Evolutionary conservation across 73 alveolate genomes (phyloP).

Genomic region (Urostyla sp.): DNA sequence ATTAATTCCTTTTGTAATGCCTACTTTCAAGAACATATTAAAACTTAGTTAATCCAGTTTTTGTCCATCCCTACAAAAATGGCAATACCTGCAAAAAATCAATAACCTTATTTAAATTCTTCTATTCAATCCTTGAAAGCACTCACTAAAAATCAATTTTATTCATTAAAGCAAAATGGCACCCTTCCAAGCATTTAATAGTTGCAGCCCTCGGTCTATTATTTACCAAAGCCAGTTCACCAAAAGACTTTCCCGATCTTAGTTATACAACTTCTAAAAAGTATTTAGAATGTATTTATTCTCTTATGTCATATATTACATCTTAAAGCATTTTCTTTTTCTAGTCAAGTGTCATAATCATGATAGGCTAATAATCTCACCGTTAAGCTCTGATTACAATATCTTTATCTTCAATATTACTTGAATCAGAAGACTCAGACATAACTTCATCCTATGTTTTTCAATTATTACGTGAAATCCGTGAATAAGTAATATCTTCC

Average conservation of each 20-base stretch:
- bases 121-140: constrained; percentile 31
- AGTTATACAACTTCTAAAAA: constrained; percentile 36
- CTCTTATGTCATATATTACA: too few relatives aligned
- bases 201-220: constrained; percentile 84
- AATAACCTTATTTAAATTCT: constrained; percentile 36
- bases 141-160: constrained; percentile 61
- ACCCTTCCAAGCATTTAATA: constrained; percentile 52
- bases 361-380: too few relatives aligned
- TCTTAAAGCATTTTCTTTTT: too few relatives aligned
- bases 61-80: constrained; percentile 57
- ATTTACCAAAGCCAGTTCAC: constrained; percentile 81
- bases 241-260: constrained; percentile 73
- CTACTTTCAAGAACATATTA: constrained; percentile 16
- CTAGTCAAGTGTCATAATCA: too few relatives aligned
- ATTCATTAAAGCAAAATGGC: constrained; percentile 65
- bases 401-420: too few relatives aligned
- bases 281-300: too few relatives aligned
- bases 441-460: too few relatives aligned
- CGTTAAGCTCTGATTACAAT: too few relatives aligned
- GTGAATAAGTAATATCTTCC: too few relatives aligned
- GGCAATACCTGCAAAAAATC: constrained; percentile 51
- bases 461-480: too few relatives aligned
- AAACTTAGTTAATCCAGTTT: constrained; percentile 26
- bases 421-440: too few relatives aligned
- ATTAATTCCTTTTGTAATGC: background rate